Percentiles rank a stretch among this genome's conserved stretches.
Conservation (phyloP, 257 asterid species). For the Forsythia suspensa region DNA sequence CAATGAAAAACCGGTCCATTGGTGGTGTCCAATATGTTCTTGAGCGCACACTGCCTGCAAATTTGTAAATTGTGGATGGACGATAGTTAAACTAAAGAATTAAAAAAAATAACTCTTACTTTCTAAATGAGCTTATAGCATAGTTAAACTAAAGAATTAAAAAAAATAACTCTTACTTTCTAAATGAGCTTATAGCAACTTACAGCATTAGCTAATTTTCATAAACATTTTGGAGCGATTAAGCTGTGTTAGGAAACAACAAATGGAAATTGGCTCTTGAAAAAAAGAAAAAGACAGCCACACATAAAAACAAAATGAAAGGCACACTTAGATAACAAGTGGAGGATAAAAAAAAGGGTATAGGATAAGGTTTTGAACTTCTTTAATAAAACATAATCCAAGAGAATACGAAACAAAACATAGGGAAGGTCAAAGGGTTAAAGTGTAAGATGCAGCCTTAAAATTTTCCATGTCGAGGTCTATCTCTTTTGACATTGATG, state of each 20-base stretch:
- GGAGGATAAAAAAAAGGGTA: not conserved
- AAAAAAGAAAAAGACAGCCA: not conserved
- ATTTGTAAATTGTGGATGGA: slow-evolving; percentile 12
- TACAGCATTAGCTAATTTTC: not conserved
- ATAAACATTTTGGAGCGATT: not conserved
- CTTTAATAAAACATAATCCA: not conserved
- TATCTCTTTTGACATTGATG: not conserved
- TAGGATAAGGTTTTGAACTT: not conserved
- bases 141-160: too few species aligned
- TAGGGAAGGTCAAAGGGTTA: not conserved
- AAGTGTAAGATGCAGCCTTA: not conserved
- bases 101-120: not conserved
- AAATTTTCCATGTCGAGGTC: not conserved
- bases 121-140: not conserved
- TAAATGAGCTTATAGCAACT: not conserved
- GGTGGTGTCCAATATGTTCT: slow-evolving; percentile 51
- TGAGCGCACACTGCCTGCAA: slow-evolving; percentile 38
- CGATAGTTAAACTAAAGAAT: not conserved
- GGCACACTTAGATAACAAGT: not conserved
- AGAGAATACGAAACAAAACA: not conserved
- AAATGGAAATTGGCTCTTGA: not conserved
- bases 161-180: not conserved
- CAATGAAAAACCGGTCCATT: slow-evolving; percentile 40
- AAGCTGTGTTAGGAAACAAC: not conserved
- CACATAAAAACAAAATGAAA: not conserved